A percentile compares a stretch with the other conserved stretches of the same genome.
Conservation (phyloP, 306 rosid genomes). For the Clitoria ternatea region DNA sequence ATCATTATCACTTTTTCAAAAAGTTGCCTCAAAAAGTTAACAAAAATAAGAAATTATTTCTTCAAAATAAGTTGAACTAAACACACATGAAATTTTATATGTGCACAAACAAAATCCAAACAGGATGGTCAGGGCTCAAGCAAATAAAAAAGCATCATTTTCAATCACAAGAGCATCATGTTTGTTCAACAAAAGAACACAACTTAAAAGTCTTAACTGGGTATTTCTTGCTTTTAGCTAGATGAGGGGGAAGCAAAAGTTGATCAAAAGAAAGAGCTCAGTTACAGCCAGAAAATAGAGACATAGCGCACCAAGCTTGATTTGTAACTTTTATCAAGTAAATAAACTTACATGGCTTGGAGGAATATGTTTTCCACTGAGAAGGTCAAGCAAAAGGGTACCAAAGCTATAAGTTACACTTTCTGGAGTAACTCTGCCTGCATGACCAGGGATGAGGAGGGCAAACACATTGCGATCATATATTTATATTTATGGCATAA, state of each 20-base stretch:
- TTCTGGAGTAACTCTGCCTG: slow-evolving; percentile 92
- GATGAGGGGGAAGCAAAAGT: background rate
- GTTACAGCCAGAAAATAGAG: background rate
- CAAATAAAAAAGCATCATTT: background rate
- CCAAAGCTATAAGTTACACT: slow-evolving; percentile 95
- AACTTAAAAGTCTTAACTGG: slow-evolving; percentile 2
- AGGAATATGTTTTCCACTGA: slow-evolving; percentile 97
- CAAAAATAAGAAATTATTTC: background rate
- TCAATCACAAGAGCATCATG: background rate
- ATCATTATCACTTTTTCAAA: background rate
- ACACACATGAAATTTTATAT: slow-evolving; percentile 13
- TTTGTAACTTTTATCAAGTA: background rate
- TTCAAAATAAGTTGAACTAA: background rate
- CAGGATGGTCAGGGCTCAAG: background rate
- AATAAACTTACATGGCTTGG: slow-evolving; percentile 88
- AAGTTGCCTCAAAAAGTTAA: background rate
- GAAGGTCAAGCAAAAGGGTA: slow-evolving; percentile 93
- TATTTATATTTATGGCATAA: background rate
- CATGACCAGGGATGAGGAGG: slow-evolving; percentile 27
- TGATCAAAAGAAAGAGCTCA: background rate
- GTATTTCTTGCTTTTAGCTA: background rate
- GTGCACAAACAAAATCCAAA: slow-evolving; percentile 21
- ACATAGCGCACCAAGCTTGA: background rate
- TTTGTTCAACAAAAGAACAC: background rate
- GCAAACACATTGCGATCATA: background rate